Conservation (phyloP, 371 early-diverging fungal species). For the Mucor racemosus region DNA sequence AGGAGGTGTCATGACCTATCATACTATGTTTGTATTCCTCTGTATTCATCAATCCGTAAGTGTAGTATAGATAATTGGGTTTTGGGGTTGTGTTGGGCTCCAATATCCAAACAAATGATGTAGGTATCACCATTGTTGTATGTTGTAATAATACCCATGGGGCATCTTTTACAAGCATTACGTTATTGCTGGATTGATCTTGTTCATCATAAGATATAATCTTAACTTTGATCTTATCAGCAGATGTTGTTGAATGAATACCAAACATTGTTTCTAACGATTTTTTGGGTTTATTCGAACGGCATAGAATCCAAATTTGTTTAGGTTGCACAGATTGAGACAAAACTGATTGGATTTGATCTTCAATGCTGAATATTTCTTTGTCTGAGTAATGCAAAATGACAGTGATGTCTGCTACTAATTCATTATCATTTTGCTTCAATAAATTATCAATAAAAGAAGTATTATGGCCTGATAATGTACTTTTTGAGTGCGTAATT, state of each 20-base stretch:
- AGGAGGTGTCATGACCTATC: constrained; percentile 43
- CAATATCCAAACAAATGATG: constrained; percentile 43
- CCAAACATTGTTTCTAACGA: constrained; percentile 10
- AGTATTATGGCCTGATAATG: background rate
- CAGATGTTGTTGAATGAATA: background rate
- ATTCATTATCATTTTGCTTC: background rate
- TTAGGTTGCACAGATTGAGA: constrained; percentile 44
- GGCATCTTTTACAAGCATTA: constrained; percentile 24
- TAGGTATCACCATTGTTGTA: background rate
- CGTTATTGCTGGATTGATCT: background rate
- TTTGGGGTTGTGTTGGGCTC: constrained; percentile 44
- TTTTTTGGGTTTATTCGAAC: constrained; percentile 15
- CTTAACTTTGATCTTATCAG: constrained; percentile 1
- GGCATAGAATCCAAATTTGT: constrained; percentile 39
- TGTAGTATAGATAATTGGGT: constrained; percentile 29
- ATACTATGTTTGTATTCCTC: constrained; percentile 43
- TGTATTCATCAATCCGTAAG: constrained; percentile 45
- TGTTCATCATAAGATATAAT: background rate
- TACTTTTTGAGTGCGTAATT: background rate
- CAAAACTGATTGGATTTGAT: constrained; percentile 41
- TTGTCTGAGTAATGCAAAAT: background rate
- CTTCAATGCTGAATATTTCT: constrained; percentile 20
- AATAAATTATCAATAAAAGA: background rate
- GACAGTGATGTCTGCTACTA: constrained; percentile 2
- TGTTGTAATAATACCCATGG: constrained; percentile 26